These are phyloP conservation scores for Podaxis pistillaris DNA, from an alignment of 768 basidiomycete species.

Conservation along the genomic window DNA sequence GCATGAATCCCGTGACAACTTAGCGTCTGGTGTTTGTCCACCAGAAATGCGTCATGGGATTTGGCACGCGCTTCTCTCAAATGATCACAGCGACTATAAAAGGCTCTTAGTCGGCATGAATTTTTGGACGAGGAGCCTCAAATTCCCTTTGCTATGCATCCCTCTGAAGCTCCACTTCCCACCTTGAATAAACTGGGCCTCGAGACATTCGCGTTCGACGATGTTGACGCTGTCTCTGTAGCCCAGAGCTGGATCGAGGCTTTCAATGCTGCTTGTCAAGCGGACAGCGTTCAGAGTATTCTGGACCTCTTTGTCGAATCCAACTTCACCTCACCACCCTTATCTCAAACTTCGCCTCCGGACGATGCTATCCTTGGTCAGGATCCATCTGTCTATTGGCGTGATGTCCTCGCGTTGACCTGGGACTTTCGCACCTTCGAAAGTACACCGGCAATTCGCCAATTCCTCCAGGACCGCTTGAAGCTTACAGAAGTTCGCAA, in stretches of 20 bases:
- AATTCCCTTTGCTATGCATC: conserved; percentile 13
- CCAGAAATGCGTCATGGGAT: background rate
- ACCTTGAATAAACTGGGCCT: conserved; percentile 29
- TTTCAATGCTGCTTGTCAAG: conserved; percentile 32
- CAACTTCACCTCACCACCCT: conserved; percentile 18
- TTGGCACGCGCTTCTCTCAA: background rate
- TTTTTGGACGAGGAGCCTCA: background rate
- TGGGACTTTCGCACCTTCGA: conserved; percentile 64
- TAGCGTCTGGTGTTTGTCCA: background rate
- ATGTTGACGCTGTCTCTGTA: conserved; percentile 34
- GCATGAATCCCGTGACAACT: background rate
- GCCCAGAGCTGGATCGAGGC: conserved; percentile 40
- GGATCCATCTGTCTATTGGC: conserved; percentile 42
- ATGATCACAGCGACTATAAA: conserved; percentile 6
- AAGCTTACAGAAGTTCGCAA: conserved; percentile 21
- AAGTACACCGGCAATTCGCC: conserved; percentile 34
- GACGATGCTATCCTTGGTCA: conserved; percentile 14
- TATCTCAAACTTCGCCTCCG: conserved; percentile 8
- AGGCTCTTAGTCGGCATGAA: background rate
- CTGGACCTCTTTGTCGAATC: conserved; percentile 33
- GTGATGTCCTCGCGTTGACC: conserved; percentile 60
- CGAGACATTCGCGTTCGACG: conserved; percentile 23
- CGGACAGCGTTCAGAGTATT: conserved; percentile 33
- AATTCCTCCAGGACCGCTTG: conserved; percentile 51
- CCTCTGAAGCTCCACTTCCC: conserved; percentile 26